phyloP scores from a whole-genome alignment of 2,329 filamentous ascomycete species.

The Penicillium capsulatum region DNA sequence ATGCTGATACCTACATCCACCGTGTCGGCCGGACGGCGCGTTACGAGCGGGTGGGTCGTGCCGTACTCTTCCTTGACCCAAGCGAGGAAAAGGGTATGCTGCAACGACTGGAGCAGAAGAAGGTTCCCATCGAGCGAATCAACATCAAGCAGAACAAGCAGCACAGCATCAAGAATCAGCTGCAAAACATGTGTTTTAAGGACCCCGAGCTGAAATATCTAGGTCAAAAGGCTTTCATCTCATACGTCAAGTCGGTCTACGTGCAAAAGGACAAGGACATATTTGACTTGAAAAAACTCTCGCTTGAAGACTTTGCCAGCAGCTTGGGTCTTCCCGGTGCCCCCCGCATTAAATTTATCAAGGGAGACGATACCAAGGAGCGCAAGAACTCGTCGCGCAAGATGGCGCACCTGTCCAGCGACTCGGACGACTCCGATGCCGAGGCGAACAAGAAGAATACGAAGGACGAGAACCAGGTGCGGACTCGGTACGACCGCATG shows the following conservation, averaged over 20 bases:
- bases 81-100: constrained; percentile 92
- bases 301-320: constrained; percentile 78
- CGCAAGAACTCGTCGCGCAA: constrained; percentile 80
- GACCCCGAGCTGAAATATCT: constrained; percentile 91
- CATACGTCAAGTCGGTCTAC: constrained; percentile 78
- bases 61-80: constrained; percentile 86
- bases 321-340: constrained; percentile 86
- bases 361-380: constrained; percentile 80
- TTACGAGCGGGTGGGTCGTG: constrained; percentile 80
- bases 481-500: constrained; percentile 97
- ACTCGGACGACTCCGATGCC: constrained; percentile 51
- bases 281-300: constrained; percentile 77
- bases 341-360: constrained; percentile 88
- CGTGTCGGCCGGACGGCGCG: constrained; percentile 91
- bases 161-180: constrained; percentile 72
- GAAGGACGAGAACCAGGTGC: constrained; percentile 61
- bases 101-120: constrained; percentile 77
- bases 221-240: constrained; percentile 92
- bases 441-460: constrained; percentile 51
- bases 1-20: constrained; percentile 96
- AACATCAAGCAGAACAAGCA: constrained; percentile 88
- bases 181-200: constrained; percentile 95
- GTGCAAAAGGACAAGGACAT: constrained; percentile 88
- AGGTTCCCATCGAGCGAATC: constrained; percentile 80
- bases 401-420: constrained; percentile 57